A percentile compares a stretch with the other conserved stretches of the same genome.
Conservation (phyloP, 305 asterid genomes). For the Solanum aculeatissimum region DNA sequence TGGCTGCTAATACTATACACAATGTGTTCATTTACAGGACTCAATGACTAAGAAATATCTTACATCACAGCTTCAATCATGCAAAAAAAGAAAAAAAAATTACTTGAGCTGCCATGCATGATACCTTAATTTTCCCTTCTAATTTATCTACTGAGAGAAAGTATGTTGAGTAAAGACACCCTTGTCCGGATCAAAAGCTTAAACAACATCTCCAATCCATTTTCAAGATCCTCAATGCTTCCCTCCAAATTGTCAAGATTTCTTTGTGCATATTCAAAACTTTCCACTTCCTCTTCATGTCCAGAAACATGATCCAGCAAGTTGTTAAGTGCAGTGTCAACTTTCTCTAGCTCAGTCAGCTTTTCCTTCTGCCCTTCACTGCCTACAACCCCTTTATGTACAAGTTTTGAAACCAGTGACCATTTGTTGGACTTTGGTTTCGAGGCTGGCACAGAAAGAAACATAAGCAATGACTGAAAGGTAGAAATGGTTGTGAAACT, state of each 20-base stretch:
- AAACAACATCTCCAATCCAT: constrained; percentile 13
- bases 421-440: constrained; percentile 18
- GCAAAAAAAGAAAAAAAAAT: not conserved
- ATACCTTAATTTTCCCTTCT: not conserved
- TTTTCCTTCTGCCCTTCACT: not conserved
- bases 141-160: constrained; percentile 7
- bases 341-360: constrained; percentile 16
- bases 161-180: constrained; percentile 21
- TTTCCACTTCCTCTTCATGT: not conserved
- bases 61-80: not conserved
- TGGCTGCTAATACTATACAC: not conserved
- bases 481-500: constrained; percentile 11
- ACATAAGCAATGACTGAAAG: constrained; percentile 9
- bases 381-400: constrained; percentile 8
- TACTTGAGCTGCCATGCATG: constrained; percentile 2
- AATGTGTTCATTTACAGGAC: not conserved
- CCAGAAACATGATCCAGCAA: not conserved
- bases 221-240: constrained; percentile 13
- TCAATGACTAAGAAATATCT: not conserved
- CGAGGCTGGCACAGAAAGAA: constrained; percentile 4
- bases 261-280: constrained; percentile 7
- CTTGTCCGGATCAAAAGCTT: constrained; percentile 20
- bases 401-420: constrained; percentile 21
- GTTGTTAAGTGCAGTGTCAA: constrained; percentile 11
- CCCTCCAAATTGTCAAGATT: constrained; percentile 16